Evolutionary conservation across 345 rosid species (phyloP), one percentile per base, ranked within the genome.

Genomic region (Aquilaria yunnanensis): DNA sequence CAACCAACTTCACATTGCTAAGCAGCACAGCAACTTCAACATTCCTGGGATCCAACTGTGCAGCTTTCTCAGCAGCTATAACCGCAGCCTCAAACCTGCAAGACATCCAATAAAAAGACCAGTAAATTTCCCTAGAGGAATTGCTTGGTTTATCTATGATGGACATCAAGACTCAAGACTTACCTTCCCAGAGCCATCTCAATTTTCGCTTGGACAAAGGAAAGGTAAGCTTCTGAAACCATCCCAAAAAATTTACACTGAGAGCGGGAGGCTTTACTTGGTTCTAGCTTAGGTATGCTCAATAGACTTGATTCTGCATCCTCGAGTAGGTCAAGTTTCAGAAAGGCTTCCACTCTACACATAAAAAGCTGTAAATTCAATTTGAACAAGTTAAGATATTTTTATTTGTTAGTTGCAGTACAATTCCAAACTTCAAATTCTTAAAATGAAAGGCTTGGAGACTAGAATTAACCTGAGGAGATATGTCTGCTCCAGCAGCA

Each of bases 111-210:
- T 78, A 77, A 74, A 66, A 33, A 52, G 72, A 76, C 13, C 45
- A 65, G 75, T 80, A 80, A 62, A 55, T 61, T 53, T 30, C 59
- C 70, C 64, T 2, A 32, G 73, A 65, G 14, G 29, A 51, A 62
- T 58, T 49, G 32, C 29, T 10, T 37, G 60, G 52, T 60, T 61
- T 56, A 64, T 50, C 34, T 59, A 63, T 13, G 64, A 61, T 16
- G 54, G 61, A 57, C 54, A 10, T 23, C 59, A 23, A 45, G 47
- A 70, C 51, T 56, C 70, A n/a, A 56, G 66, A 74, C 83, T 78
- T 76, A 91, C 99, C 99, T 91, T 83, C 99, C 99, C 59, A 78
- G 64, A 48, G 96, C 96, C 90, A 95, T 76, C 67, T 95, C 96
- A 62, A 91, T 74, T 76, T 89, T 93, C 37, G 99, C 87, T 75